Evolutionary conservation across 2,329 filamentous ascomycete species (phyloP), one percentile per base, ranked within the genome.

Genomic region (Pseudogymnoascus sp.): DNA sequence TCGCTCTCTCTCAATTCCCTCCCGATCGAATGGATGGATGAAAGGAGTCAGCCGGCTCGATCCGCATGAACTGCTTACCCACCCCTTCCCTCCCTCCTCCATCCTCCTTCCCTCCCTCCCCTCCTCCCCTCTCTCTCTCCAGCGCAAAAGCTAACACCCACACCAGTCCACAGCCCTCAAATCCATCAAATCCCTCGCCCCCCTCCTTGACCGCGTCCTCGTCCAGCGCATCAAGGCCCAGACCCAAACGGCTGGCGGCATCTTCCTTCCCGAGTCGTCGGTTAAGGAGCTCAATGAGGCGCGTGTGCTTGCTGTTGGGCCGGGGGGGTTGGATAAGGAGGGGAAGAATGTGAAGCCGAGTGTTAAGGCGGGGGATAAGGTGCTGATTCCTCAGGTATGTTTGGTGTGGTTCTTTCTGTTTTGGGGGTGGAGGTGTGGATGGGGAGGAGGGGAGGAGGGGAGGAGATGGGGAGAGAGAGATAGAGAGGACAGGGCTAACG

Each of bases 241-340:
- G 81, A 79, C 92, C 76, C 97, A 97, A 85, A 99, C 95, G 60
- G 92, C 95, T 72, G 88, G 88, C 74, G 95, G 95, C 74, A 96
- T 99, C 84, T 97, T 96, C 84, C 90, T 99, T 69, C 95, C 95
- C 71, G 95, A 99, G 83, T 93, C 88, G 67, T 90, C 89, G 74
- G 91, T 97, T 75, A 96, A 99, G 86, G 95, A 99, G 79, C 86
- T 97, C 76, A 97, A 97, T 80, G 93, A 97, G 83, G 95, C 91
- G 73, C 93, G 91, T 80, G 95, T 99, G 63, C 82, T 99, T 66
- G 95, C 95, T 67, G 93, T 99, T 68, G 95, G 95, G 63, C 95
- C 95, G 64, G 95, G 95, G 67, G 87, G 83, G 12, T 73, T 96
- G 66, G 91, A 96, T 81, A 92, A 88, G 80, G 88, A 96, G 66